Conservation (phyloP, 2,329 filamentous ascomycete species). For the Proliferodiscus dingleyae region DNA sequence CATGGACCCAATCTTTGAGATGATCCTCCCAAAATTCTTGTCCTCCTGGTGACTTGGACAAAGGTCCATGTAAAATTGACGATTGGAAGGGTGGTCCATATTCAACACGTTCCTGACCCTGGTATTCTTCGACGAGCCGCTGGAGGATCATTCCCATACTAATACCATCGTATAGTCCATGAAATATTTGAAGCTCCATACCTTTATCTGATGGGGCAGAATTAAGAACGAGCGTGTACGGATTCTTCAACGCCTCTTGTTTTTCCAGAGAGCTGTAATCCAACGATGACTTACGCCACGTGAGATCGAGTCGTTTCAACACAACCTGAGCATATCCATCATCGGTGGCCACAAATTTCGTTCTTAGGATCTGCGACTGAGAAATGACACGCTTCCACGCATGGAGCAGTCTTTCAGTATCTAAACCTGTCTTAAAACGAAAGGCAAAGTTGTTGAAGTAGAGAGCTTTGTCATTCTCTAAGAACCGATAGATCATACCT, state of each 20-base stretch:
- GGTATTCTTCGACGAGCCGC: slow-evolving; percentile 51
- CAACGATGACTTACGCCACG: slow-evolving; percentile 39
- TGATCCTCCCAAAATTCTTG: slow-evolving; percentile 59
- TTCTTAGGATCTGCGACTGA: slow-evolving; percentile 62
- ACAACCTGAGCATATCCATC: slow-evolving; percentile 76
- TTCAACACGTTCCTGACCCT: slow-evolving; percentile 20
- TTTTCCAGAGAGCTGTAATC: slow-evolving; percentile 24
- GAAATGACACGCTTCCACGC: slow-evolving; percentile 55
- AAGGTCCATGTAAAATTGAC: slow-evolving; percentile 63
- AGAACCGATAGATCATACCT: slow-evolving; percentile 72
- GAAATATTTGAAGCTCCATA: slow-evolving; percentile 69
- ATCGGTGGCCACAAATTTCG: slow-evolving; percentile 64
- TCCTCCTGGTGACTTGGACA: slow-evolving; percentile 45
- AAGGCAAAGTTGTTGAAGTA: slow-evolving; percentile 79
- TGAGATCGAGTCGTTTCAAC: slow-evolving; percentile 38
- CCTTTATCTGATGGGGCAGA: slow-evolving; percentile 13
- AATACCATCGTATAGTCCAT: slow-evolving; percentile 81
- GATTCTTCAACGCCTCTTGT: slow-evolving; percentile 20
- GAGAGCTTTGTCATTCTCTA: slow-evolving; percentile 49
- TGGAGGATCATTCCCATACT: slow-evolving; percentile 67
- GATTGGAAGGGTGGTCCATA: slow-evolving; percentile 57
- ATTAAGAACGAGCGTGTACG: slow-evolving; percentile 20
- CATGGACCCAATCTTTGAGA: slow-evolving; percentile 21
- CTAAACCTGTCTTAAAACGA: slow-evolving; percentile 41
- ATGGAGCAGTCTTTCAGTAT: slow-evolving; percentile 42